A percentile compares a stretch with the other conserved stretches of the same genome.
Evolutionary conservation across 192 early-diverging fungal species (phyloP).

Genomic region (Pilobolus umbonatus): DNA sequence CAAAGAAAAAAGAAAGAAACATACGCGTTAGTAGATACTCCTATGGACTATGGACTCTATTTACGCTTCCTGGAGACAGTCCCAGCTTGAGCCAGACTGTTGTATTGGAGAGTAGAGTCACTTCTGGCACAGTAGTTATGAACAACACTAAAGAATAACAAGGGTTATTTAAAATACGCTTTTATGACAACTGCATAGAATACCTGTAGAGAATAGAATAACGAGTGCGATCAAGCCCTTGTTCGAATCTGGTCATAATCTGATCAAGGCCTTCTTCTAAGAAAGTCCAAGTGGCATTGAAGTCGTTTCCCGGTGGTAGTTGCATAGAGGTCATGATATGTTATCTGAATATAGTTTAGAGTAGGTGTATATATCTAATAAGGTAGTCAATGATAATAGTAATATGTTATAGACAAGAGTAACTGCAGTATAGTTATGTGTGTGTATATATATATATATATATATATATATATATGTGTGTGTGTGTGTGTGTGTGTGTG

Average conservation of each 20-base stretch:
- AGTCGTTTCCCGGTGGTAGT: conserved; percentile 47
- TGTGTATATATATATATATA: too few species aligned
- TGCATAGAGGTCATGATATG: conserved; percentile 26
- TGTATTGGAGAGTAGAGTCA: conserved; percentile 3
- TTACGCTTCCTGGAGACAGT: conserved; percentile 5
- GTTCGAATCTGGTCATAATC: conserved; percentile 72
- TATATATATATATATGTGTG: too few species aligned
- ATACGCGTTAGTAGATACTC: not conserved
- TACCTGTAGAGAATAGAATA: conserved; percentile 90
- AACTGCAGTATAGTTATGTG: too few species aligned
- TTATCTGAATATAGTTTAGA: too few species aligned
- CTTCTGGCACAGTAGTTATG: conserved; percentile 27
- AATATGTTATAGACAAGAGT: too few species aligned
- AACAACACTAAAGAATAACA: conserved; percentile 13
- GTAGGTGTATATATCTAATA: too few species aligned
- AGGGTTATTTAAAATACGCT: not conserved
- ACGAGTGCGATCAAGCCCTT: conserved; percentile 65
- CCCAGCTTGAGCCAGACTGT: too few species aligned
- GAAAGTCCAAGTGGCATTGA: conserved; percentile 65
- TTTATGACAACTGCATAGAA: not conserved
- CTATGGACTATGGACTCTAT: not conserved
- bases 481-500: too few species aligned
- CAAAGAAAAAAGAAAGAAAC: not conserved
- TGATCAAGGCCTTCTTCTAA: conserved; percentile 74
- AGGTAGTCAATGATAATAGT: too few species aligned